Conservation (phyloP, 768 basidiomycete species). For the Daedaleopsis sinensis region DNA sequence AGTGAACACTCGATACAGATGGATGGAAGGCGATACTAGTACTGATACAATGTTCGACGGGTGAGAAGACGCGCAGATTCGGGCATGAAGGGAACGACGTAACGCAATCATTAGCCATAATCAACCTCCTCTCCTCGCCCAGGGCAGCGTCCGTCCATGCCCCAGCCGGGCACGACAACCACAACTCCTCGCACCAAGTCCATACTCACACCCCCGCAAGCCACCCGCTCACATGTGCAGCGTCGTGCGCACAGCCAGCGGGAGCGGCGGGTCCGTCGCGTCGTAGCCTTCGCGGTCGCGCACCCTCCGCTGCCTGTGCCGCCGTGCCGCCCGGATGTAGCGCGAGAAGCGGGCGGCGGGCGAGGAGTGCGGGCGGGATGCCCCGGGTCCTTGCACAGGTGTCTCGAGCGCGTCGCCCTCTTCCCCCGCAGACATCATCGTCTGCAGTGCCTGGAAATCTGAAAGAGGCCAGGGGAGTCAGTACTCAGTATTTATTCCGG, state of each 20-base stretch:
- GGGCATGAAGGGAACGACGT: neutral
- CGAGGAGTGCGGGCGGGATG: constrained; percentile 23
- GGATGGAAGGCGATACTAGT: neutral
- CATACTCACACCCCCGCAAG: neutral
- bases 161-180: no score
- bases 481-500: no score
- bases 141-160: no score
- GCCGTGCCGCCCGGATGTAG: constrained; percentile 35
- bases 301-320: constrained; percentile 21
- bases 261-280: constrained; percentile 28
- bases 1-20: neutral
- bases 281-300: constrained; percentile 25
- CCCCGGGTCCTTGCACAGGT: constrained; percentile 12
- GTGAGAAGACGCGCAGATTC: neutral
- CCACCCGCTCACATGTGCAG: neutral
- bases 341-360: constrained; percentile 35
- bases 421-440: constrained; percentile 30
- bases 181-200: no score
- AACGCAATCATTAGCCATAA: no score
- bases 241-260: constrained; percentile 24
- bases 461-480: neutral
- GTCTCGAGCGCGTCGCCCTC: constrained; percentile 24
- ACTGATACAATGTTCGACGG: neutral
- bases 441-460: constrained; percentile 41
- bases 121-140: no score